phyloP scores from a whole-genome alignment of 2,329 filamentous ascomycete species.

The Colletotrichum melonis region DNA sequence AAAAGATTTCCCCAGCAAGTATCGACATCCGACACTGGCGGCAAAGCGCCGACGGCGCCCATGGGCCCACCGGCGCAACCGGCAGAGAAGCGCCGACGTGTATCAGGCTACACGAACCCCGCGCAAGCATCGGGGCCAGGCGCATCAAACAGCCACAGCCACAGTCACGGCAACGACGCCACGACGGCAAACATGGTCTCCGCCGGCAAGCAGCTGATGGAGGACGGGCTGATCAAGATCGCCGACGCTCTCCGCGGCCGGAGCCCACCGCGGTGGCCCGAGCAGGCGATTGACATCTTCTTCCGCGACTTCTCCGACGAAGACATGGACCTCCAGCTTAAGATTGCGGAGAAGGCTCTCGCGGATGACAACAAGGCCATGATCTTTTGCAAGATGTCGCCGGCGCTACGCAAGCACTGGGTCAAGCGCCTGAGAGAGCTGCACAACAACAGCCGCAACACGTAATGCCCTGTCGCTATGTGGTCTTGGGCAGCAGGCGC shows the following conservation, averaged over 20 bases:
- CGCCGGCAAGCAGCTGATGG: constrained; percentile 42
- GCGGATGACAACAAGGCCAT: constrained; percentile 71
- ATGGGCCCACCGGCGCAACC: constrained; percentile 34
- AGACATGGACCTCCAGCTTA: constrained; percentile 68
- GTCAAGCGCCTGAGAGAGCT: constrained; percentile 63
- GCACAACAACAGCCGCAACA: constrained; percentile 45
- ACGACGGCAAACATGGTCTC: constrained; percentile 36
- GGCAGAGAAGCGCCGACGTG: constrained; percentile 49
- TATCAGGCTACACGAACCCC: constrained; percentile 41
- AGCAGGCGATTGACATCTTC: constrained; percentile 69
- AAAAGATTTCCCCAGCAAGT: constrained; percentile 51
- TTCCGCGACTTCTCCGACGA: constrained; percentile 69
- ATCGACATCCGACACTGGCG: constrained; percentile 18
- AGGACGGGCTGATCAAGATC: constrained; percentile 48
- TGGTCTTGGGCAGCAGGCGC: neutral
- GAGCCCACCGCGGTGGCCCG: constrained; percentile 61
- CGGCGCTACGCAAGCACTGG: constrained; percentile 65
- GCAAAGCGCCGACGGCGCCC: constrained; percentile 31
- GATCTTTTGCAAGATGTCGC: constrained; percentile 72
- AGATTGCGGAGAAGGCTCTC: constrained; percentile 68
- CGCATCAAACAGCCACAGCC: constrained; percentile 34
- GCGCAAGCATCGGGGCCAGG: constrained; percentile 13
- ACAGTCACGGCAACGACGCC: constrained; percentile 45
- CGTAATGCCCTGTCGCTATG: constrained; percentile 17
- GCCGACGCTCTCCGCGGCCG: constrained; percentile 55